phyloP scores from a whole-genome alignment of 139 green algal genomes.

The Asterochloris sp. region DNA sequence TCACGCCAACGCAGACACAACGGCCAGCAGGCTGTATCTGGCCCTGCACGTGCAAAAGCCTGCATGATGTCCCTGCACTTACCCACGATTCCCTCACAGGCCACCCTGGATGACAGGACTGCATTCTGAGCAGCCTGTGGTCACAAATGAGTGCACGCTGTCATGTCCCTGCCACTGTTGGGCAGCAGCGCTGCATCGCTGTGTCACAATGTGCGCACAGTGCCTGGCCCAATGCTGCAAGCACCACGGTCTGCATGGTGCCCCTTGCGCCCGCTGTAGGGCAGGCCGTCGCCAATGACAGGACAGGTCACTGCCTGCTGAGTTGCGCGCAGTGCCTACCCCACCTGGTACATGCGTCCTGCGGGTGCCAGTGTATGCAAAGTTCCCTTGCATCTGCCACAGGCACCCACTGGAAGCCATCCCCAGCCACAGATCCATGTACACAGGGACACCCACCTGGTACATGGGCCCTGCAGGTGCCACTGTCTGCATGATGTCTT shows the following conservation, averaged over 20 bases:
- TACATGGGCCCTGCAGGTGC: constrained; percentile 97
- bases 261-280: no score
- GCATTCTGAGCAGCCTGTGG: no score
- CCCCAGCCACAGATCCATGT: no score
- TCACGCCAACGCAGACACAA: background rate
- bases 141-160: no score
- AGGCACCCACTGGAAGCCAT: no score
- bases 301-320: no score
- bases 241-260: no score
- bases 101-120: background rate
- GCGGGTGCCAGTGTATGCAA: background rate
- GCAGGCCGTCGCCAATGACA: no score
- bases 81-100: background rate
- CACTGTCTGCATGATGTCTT: constrained; percentile 98
- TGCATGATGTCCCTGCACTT: background rate
- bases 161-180: no score
- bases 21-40: background rate
- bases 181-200: background rate
- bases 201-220: background rate
- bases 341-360: background rate
- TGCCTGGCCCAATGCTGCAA: no score
- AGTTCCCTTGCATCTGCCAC: background rate
- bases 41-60: background rate
- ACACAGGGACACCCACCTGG: constrained; percentile 46
- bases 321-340: no score